phyloP scores from a whole-genome alignment of 495 filamentous ascomycete genomes.

The Wilcoxina mikolae region DNA sequence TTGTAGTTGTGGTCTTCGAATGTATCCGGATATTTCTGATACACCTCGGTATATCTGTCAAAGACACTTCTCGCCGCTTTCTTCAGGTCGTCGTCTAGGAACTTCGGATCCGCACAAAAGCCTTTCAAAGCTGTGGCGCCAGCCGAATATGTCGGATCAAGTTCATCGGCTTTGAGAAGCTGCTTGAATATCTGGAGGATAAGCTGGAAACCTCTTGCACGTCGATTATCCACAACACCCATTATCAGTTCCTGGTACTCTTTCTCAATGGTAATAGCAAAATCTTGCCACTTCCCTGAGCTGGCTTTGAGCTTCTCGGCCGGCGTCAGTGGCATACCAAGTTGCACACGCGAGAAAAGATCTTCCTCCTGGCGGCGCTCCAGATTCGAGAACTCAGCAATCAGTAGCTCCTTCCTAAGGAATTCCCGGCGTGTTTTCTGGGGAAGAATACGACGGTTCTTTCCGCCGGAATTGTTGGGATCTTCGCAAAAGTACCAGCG shows the following conservation, averaged over 20 bases:
- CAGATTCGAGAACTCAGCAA: slow-evolving; percentile 33
- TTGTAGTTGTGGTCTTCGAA: slow-evolving; percentile 26
- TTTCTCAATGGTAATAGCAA: slow-evolving; percentile 32
- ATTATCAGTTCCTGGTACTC: slow-evolving; percentile 30
- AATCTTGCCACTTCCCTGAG: slow-evolving; percentile 35
- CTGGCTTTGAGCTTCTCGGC: slow-evolving; percentile 38
- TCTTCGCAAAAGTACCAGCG: slow-evolving; percentile 29
- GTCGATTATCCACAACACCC: slow-evolving; percentile 28
- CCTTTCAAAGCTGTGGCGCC: slow-evolving; percentile 16
- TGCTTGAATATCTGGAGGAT: slow-evolving; percentile 25
- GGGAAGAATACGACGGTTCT: slow-evolving; percentile 16
- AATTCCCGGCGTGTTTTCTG: slow-evolving; percentile 29
- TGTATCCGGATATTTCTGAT: slow-evolving; percentile 18
- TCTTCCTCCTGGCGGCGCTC: slow-evolving; percentile 35
- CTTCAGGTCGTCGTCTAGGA: slow-evolving; percentile 14
- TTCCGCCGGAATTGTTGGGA: slow-evolving; percentile 10
- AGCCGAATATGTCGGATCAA: slow-evolving; percentile 14
- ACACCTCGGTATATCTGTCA: slow-evolving; percentile 17
- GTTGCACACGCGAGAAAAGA: slow-evolving; percentile 37
- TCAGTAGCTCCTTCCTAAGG: slow-evolving; percentile 29
- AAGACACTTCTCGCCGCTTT: slow-evolving; percentile 15
- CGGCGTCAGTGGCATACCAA: slow-evolving; percentile 34
- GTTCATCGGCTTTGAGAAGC: slow-evolving; percentile 14
- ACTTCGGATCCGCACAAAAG: slow-evolving; percentile 15
- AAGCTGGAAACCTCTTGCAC: slow-evolving; percentile 31